phyloP scores from a whole-genome alignment of 495 filamentous ascomycete genomes.

The Neurospora sp. region DNA sequence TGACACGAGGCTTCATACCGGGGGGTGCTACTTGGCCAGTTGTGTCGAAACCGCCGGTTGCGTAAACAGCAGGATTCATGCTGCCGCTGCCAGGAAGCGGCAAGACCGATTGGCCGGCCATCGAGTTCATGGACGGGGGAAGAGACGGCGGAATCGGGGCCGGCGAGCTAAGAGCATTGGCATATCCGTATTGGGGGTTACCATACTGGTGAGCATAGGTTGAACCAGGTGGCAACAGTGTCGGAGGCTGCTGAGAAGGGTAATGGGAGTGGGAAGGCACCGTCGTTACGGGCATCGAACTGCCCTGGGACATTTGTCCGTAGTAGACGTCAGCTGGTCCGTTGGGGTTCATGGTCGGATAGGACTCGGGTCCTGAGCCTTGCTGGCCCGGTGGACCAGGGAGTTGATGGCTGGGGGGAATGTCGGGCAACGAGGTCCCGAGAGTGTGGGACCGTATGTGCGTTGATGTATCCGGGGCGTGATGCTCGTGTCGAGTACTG shows the following conservation, averaged over 20 bases:
- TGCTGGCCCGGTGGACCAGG: slow-evolving; percentile 31
- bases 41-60: slow-evolving; percentile 61
- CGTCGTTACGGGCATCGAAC: slow-evolving; percentile 69
- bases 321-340: slow-evolving; percentile 73
- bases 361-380: slow-evolving; percentile 42
- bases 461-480: background rate
- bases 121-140: slow-evolving; percentile 35
- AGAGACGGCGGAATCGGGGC: slow-evolving; percentile 56
- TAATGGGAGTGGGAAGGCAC: slow-evolving; percentile 71
- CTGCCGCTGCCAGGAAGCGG: slow-evolving; percentile 54
- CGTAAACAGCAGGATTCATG: slow-evolving; percentile 38
- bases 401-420: slow-evolving; percentile 30
- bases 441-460: slow-evolving; percentile 39
- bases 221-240: slow-evolving; percentile 71
- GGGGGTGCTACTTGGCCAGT: slow-evolving; percentile 89
- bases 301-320: slow-evolving; percentile 71
- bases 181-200: slow-evolving; percentile 57
- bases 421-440: slow-evolving; percentile 32
- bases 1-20: slow-evolving; percentile 98
- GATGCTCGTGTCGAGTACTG: background rate
- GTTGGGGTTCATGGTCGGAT: slow-evolving; percentile 77
- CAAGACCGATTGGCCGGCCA: slow-evolving; percentile 52
- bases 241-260: slow-evolving; percentile 59
- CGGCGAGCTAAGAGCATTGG: slow-evolving; percentile 66
- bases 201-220: slow-evolving; percentile 58